These are phyloP conservation scores for Laetiporus sulphureus DNA, from an alignment of 1,284 basidiomycete genomes.

Conservation along the genomic window DNA sequence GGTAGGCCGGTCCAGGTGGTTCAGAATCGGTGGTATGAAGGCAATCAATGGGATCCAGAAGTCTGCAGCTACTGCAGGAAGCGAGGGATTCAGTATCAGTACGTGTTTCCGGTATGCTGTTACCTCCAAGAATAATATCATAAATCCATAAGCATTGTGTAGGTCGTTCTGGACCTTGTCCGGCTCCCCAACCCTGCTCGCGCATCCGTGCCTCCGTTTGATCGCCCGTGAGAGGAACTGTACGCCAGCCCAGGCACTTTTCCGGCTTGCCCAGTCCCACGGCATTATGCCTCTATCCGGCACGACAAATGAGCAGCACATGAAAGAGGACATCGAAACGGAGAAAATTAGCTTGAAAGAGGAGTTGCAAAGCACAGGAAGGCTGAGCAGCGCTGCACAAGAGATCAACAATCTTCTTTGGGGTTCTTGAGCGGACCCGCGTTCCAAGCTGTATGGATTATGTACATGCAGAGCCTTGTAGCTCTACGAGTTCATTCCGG, in stretches of 20 bases:
- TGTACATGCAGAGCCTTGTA: too few species aligned
- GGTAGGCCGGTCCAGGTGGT: conserved; percentile 55
- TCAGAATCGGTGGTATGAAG: conserved; percentile 80
- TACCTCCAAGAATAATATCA: conserved; percentile 2
- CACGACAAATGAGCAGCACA: conserved; percentile 57
- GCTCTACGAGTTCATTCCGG: too few species aligned
- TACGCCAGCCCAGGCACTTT: conserved; percentile 61
- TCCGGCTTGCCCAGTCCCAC: conserved; percentile 55
- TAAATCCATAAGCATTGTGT: background rate
- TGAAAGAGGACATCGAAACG: conserved; percentile 38
- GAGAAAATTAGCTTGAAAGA: conserved; percentile 31
- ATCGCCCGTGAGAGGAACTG: conserved; percentile 42
- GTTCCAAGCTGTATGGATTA: too few species aligned
- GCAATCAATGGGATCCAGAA: conserved; percentile 67
- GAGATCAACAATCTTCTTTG: background rate
- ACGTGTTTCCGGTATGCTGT: conserved; percentile 23
- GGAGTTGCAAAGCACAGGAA: too few species aligned
- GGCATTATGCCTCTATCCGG: conserved; percentile 64
- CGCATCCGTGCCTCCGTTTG: conserved; percentile 36
- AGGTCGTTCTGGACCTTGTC: conserved; percentile 86
- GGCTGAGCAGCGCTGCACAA: conserved; percentile 6
- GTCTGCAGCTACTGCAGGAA: conserved; percentile 50
- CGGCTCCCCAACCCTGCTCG: conserved; percentile 60
- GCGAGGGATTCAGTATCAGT: conserved; percentile 70
- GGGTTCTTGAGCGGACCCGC: too few species aligned